Percentiles rank a stretch among this genome's conserved stretches.
phyloP scores from a whole-genome alignment of 768 basidiomycete species.

The Lactarius evosmus region DNA sequence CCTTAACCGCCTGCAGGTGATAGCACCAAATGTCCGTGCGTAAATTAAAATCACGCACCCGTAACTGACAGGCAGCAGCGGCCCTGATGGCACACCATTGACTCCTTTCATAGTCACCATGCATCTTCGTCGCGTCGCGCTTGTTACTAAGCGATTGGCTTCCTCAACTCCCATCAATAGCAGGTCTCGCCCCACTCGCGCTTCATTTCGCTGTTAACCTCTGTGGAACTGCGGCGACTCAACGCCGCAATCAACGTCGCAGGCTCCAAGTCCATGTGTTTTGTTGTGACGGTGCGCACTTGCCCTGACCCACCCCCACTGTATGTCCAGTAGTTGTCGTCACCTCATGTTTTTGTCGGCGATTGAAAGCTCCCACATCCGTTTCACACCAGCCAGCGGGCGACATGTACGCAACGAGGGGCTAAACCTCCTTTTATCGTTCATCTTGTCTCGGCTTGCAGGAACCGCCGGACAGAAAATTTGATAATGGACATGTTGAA shows the following conservation, averaged over 20 bases:
- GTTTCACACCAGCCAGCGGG: constrained; percentile 22
- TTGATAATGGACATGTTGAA: constrained; percentile 20
- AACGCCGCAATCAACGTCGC: constrained; percentile 20
- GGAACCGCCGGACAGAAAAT: constrained; percentile 24
- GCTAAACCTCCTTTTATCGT: constrained; percentile 21
- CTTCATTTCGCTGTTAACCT: constrained; percentile 16
- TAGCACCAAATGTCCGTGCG: constrained; percentile 25
- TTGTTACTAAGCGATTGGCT: constrained; percentile 26
- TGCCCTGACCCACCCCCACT: constrained; percentile 19
- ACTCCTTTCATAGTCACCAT: constrained; percentile 25
- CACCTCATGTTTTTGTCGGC: constrained; percentile 19
- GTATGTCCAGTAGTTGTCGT: constrained; percentile 2
- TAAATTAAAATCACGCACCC: constrained; percentile 26
- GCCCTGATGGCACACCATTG: constrained; percentile 20
- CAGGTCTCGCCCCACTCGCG: constrained; percentile 15
- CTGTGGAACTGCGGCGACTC: constrained; percentile 16
- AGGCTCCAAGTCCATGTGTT: constrained; percentile 4
- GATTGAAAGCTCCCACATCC: constrained; percentile 21
- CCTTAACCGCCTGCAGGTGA: constrained; percentile 25
- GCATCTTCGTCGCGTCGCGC: constrained; percentile 26
- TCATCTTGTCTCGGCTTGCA: constrained; percentile 20
- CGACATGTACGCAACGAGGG: constrained; percentile 24
- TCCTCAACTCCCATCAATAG: constrained; percentile 8
- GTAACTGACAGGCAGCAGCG: constrained; percentile 17
- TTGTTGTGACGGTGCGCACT: constrained; percentile 12